These are phyloP conservation scores for Parachaetomium inaequale DNA, from an alignment of 495 filamentous ascomycete species.

Conservation along the genomic window DNA sequence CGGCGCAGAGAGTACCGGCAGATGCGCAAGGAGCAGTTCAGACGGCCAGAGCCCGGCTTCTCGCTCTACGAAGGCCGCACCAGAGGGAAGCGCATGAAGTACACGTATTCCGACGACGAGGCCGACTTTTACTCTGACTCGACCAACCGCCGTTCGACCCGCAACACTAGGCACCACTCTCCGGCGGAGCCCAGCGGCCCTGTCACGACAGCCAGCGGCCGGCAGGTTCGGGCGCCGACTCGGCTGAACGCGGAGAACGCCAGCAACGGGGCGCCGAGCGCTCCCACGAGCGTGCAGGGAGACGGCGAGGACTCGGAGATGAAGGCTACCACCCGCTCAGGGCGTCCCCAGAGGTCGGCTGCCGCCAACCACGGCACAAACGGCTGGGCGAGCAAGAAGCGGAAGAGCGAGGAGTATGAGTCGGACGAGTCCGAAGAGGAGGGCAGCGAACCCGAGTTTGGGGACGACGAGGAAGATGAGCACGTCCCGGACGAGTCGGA, in stretches of 20 bases:
- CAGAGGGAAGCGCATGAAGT: conserved; percentile 89
- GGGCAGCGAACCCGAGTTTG: conserved; percentile 53
- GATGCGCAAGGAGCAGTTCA: conserved; percentile 80
- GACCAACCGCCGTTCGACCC: conserved; percentile 64
- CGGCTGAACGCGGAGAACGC: conserved; percentile 73
- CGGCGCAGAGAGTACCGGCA: conserved; percentile 88
- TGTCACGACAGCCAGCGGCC: conserved; percentile 83
- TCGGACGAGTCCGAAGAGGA: conserved; percentile 70
- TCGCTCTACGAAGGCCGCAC: conserved; percentile 96
- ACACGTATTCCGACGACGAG: conserved; percentile 91
- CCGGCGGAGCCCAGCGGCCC: conserved; percentile 68
- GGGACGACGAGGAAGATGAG: conserved; percentile 59
- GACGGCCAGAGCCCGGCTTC: conserved; percentile 81
- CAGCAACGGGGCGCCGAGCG: conserved; percentile 40
- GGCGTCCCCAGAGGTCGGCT: conserved; percentile 35
- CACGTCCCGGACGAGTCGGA: conserved; percentile 47
- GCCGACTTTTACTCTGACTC: conserved; percentile 70
- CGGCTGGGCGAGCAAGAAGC: conserved; percentile 56
- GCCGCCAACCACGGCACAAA: conserved; percentile 43
- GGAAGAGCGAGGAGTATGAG: conserved; percentile 65
- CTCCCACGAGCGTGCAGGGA: conserved; percentile 35
- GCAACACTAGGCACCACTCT: conserved; percentile 68
- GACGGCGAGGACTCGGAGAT: conserved; percentile 32
- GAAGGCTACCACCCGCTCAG: conserved; percentile 24
- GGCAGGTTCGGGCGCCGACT: conserved; percentile 73